phyloP scores from a whole-genome alignment of 306 rosid genomes.

The Cucurbita maxima region DNA sequence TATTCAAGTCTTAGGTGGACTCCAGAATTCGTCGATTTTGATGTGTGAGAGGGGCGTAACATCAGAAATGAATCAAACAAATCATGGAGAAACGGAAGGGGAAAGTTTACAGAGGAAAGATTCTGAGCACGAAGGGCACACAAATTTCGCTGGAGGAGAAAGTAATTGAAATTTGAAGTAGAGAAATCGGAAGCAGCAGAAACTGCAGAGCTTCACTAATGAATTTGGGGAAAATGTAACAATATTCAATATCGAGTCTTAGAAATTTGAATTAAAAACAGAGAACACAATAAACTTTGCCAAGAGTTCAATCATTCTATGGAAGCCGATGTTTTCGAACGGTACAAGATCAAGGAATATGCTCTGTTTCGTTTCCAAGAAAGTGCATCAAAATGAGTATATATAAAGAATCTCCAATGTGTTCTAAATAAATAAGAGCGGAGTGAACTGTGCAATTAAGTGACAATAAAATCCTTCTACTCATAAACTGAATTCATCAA shows the following conservation, averaged over 20 bases:
- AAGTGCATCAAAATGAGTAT: background rate
- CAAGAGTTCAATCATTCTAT: background rate
- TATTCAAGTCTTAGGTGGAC: background rate
- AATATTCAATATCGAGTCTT: background rate
- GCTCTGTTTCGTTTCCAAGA: background rate
- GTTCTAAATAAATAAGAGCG: background rate
- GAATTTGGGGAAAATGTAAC: background rate
- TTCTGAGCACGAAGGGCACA: background rate
- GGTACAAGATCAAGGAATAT: background rate
- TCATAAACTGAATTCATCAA: background rate
- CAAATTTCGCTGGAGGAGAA: background rate
- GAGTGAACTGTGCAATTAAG: background rate
- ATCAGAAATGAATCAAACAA: background rate
- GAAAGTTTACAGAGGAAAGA: background rate
- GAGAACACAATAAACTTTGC: background rate
- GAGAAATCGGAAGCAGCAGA: background rate
- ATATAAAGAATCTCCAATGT: background rate
- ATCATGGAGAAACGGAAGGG: background rate
- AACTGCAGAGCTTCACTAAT: too few relatives aligned
- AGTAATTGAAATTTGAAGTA: background rate
- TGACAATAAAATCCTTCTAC: background rate
- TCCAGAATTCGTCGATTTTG: background rate
- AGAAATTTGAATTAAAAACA: background rate
- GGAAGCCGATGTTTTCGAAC: background rate
- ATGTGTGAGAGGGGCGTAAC: background rate